phyloP scores from a whole-genome alignment of 2,329 filamentous ascomycete species.

The Penicillium brevicompactum region DNA sequence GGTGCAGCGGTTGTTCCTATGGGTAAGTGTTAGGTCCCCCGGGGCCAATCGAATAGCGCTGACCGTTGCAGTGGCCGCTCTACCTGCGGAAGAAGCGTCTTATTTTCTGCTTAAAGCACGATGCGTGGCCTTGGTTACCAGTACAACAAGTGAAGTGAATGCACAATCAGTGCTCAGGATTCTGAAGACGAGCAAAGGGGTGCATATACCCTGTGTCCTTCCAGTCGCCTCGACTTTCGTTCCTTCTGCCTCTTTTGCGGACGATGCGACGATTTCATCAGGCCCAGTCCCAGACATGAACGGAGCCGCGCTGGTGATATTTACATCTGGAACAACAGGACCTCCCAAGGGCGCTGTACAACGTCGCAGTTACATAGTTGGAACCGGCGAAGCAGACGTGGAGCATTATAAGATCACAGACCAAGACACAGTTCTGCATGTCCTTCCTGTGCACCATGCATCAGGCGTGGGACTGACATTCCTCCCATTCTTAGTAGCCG shows the following conservation, averaged over 20 bases:
- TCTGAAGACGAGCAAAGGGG: slow-evolving; percentile 13
- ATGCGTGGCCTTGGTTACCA: slow-evolving; percentile 19
- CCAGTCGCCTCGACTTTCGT: slow-evolving; percentile 26
- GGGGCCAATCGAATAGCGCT: not conserved
- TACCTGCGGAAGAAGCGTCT: slow-evolving; percentile 36
- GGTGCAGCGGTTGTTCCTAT: slow-evolving; percentile 39
- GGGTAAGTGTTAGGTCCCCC: slow-evolving; percentile 18
- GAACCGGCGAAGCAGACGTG: slow-evolving; percentile 27
- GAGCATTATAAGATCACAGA: slow-evolving; percentile 42
- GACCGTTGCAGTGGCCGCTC: slow-evolving; percentile 18
- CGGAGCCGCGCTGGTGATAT: slow-evolving; percentile 37
- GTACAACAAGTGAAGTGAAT: slow-evolving; percentile 10
- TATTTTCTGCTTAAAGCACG: slow-evolving; percentile 31
- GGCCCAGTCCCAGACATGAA: slow-evolving; percentile 32
- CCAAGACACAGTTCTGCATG: slow-evolving; percentile 43
- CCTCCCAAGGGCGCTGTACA: slow-evolving; percentile 43
- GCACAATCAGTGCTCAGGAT: slow-evolving; percentile 21
- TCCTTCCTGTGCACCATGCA: slow-evolving; percentile 52
- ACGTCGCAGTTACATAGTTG: slow-evolving; percentile 37
- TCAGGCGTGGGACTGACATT: slow-evolving; percentile 45
- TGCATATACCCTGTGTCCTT: slow-evolving; percentile 20
- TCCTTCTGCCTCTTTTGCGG: slow-evolving; percentile 13
- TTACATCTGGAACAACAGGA: slow-evolving; percentile 41
- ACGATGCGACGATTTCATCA: slow-evolving; percentile 30
- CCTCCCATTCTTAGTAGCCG: slow-evolving; percentile 50